phyloP scores from a whole-genome alignment of 225 moss, liverwort and hornwort genomes.

The Physcomitrellopsis africana region DNA sequence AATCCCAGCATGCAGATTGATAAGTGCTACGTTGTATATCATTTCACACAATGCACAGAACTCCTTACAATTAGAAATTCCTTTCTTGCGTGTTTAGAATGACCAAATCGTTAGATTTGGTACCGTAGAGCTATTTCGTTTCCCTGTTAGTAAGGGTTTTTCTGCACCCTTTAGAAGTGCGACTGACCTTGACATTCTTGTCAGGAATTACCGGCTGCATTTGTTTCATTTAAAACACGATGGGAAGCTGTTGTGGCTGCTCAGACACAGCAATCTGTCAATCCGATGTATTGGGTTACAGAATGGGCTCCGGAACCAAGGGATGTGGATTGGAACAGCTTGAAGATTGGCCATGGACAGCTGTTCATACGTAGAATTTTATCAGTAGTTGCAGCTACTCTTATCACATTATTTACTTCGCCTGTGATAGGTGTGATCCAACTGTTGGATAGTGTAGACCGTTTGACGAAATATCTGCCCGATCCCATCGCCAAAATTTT shows the following conservation, averaged over 20 bases:
- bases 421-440: constrained; percentile 69
- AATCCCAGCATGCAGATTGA: constrained; percentile 3
- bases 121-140: constrained; percentile 13
- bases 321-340: constrained; percentile 86
- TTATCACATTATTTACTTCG: constrained; percentile 74
- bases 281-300: constrained; percentile 81
- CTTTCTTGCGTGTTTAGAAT: constrained; percentile 4
- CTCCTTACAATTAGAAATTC: background rate
- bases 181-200: constrained; percentile 22
- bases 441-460: constrained; percentile 57
- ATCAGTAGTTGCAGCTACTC: constrained; percentile 52
- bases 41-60: background rate
- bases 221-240: constrained; percentile 85
- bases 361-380: constrained; percentile 66
- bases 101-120: constrained; percentile 11
- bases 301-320: constrained; percentile 98
- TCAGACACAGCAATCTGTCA: constrained; percentile 80
- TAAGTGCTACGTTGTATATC: constrained; percentile 3
- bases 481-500: constrained; percentile 29
- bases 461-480: constrained; percentile 50
- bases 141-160: constrained; percentile 19
- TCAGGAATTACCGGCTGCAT: constrained; percentile 88
- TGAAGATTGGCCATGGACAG: constrained; percentile 61
- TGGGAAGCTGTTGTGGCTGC: constrained; percentile 84
- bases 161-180: constrained; percentile 21